Base-by-base conservation (phyloP, 2,329 filamentous ascomycete genomes). In the Phoma sp. region DNA sequence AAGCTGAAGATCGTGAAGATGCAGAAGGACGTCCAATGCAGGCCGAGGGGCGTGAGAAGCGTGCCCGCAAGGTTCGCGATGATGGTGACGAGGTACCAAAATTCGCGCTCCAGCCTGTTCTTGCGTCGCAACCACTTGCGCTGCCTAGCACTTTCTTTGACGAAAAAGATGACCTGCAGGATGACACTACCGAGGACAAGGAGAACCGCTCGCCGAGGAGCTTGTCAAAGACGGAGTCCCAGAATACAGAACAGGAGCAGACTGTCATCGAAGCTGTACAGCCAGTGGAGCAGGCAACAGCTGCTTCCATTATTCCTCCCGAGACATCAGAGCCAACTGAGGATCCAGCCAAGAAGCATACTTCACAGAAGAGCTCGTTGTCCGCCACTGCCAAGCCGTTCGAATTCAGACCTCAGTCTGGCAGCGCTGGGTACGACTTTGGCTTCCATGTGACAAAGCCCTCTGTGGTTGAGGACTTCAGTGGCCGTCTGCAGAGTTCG, bases 311-410 rank as follows among this genome's bases (percentile, higher is more conserved):
- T 18, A 36, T 35, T n/a, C 32, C 32, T 3, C 69, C 70, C 30
- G 24, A 64, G n/a, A 53, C 65, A 41, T 61, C 67, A 37, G 69
- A 67, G 37, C 64, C 70, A 37, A 70, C 70, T 1, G 67, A 66
- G 11, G 65, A 70, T 27, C 47, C 59, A 13, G 52, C 58, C 22
- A 64, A 60, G 40, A 72, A 67, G 60, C 71, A 72, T 32, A 57
- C 61, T 35, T 58, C 64, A 33, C 67, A 72, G 70, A 78, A 47
- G 77, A 83, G 68, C 61, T 86, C 86, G 4, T 78, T 93, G 23
- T 93, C 90, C 32, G 88, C 89, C 4, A 82, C 85, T 13, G 89
- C 90, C 0, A 85, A 84, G 64, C 82, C 89, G 0, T 96, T 95
- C 69, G 82, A 82, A 50, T 81, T 75, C 62, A 69, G 66, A 33